Base-by-base conservation (phyloP, 2,329 filamentous ascomycete genomes). In the Penicillium sp. region DNA sequence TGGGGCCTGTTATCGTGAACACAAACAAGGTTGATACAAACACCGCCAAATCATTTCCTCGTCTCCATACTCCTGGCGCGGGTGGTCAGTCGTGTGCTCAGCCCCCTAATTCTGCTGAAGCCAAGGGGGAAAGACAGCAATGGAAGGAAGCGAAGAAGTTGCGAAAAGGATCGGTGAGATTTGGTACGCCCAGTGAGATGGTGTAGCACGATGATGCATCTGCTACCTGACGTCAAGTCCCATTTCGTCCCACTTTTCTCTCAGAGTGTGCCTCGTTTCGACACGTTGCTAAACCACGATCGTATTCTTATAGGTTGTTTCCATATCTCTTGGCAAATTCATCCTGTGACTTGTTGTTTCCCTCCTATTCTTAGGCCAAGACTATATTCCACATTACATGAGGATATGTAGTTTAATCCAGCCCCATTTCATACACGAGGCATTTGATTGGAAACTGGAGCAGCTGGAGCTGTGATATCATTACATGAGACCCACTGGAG, bases 231-330 rank as follows among this genome's bases (percentile, higher is more conserved):
- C 40, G 39, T 56, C 42, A 50, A 47, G 28, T 44, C 33, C 15
- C 4, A 29, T 9, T 38, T 37, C 10, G 48, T 49, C 47, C 44
- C 44, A 46, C 43, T 47, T 47, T 52, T 54, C 18, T 44, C 28
- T 45, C 15, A 13, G 15, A 18, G 24, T 6, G 18, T 38, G 27
- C 20, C 29, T 41, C 44, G 33, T 33, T 39, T 20, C 33, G 27
- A 31, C 37, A 37, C 27, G 13, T 39, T 44, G 33, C 37, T 27
- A 27, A 15, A 18, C 24, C 44, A 20, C 33, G 18, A 33, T 46
- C 20, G 15, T 46, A 54, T 54, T 48, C 28, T 51, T 51, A 54
- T 35, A 25, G 23, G 38, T 10, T 23, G 32, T 49, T 15, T 27
- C 40, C 15, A 27, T 37, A 5, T 31, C 12, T 25, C 31, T 35